phyloP scores from a whole-genome alignment of 331 rosid genomes.

The Rhamnella rubrinervis region DNA sequence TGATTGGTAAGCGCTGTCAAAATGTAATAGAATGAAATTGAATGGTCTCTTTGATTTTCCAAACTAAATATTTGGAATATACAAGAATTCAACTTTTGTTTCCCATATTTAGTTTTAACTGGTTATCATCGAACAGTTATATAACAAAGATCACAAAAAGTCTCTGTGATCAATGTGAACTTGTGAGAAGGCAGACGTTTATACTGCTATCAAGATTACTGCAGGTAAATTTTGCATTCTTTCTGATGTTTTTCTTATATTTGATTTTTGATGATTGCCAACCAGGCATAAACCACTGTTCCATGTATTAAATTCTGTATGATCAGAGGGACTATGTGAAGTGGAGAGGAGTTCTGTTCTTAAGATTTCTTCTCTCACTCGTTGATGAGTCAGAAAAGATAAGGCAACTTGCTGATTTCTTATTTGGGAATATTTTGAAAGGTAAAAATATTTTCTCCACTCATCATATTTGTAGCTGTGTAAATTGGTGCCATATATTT shows the following conservation, averaged over 20 bases:
- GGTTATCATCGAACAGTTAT: conserved; percentile 55
- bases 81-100: not conserved
- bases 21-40: conserved; percentile 2
- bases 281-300: conserved; percentile 1
- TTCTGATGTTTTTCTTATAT: conserved; percentile 4
- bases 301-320: conserved; percentile 15
- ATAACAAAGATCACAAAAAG: conserved; percentile 83
- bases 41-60: conserved; percentile 10
- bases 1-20: conserved; percentile 67
- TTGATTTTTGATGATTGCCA: conserved; percentile 19
- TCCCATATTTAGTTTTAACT: conserved; percentile 28
- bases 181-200: conserved; percentile 95
- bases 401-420: conserved; percentile 67
- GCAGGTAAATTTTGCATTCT: conserved; percentile 54
- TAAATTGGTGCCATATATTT: conserved; percentile 9
- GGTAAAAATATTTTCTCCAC: conserved; percentile 43
- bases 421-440: conserved; percentile 86
- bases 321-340: conserved; percentile 91
- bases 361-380: conserved; percentile 92
- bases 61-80: conserved; percentile 15
- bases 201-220: conserved; percentile 81
- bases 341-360: conserved; percentile 96
- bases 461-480: conserved; percentile 28
- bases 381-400: conserved; percentile 95
- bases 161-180: conserved; percentile 91